Conservation (phyloP, 2,329 filamentous ascomycete genomes). For the Fusarium luffae region DNA sequence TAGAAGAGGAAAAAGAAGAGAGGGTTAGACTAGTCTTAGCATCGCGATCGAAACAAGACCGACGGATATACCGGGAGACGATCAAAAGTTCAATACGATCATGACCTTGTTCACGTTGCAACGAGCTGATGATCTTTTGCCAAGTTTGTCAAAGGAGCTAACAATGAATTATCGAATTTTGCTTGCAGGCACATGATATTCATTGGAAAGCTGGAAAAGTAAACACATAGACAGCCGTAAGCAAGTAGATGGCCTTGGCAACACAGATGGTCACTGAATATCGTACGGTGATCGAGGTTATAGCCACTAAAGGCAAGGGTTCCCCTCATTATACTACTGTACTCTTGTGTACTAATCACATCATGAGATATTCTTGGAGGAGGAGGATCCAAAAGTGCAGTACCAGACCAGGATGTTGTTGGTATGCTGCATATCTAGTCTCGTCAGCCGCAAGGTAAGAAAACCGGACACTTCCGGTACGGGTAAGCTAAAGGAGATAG, state of each 20-base stretch:
- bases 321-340: conserved; percentile 22
- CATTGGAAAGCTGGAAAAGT: conserved; percentile 8
- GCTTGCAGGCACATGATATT: conserved; percentile 5
- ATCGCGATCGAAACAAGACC: conserved; percentile 14
- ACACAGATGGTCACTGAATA: conserved; percentile 1
- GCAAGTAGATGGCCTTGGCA: conserved; percentile 24
- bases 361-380: conserved; percentile 7
- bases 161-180: conserved; percentile 22
- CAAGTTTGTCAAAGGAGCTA: conserved; percentile 17
- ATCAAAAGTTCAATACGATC: conserved; percentile 10
- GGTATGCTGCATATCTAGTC: conserved; percentile 12
- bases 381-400: background rate
- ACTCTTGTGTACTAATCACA: background rate
- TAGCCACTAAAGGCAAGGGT: conserved; percentile 22
- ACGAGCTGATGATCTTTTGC: conserved; percentile 16
- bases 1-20: background rate
- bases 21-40: background rate
- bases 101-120: conserved; percentile 7
- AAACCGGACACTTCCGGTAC: background rate
- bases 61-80: background rate
- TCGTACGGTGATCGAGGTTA: conserved; percentile 16
- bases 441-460: conserved; percentile 13
- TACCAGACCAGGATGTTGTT: background rate
- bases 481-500: conserved; percentile 4
- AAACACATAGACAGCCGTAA: conserved; percentile 13